Conservation (phyloP, 179 eudicot species). For the Patellifolia procumbens region DNA sequence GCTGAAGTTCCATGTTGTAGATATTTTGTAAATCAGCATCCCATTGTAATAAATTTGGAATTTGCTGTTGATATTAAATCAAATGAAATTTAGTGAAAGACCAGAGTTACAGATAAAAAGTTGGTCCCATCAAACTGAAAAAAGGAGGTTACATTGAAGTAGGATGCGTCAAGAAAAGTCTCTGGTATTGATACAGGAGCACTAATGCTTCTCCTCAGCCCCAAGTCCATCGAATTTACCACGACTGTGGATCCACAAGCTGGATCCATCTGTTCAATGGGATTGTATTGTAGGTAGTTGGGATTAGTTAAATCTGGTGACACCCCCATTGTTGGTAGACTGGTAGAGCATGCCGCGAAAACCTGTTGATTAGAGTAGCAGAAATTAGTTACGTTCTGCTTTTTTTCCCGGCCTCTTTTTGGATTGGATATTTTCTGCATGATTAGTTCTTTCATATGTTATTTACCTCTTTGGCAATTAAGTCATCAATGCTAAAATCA, state of each 20-base stretch:
- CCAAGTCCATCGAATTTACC: constrained; percentile 43
- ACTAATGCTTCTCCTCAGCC: constrained; percentile 52
- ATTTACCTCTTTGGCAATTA: constrained; percentile 71
- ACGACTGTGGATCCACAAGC: constrained; percentile 46
- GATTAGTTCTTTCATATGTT: neutral
- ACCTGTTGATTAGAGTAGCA: constrained; percentile 39
- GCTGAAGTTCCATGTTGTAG: constrained; percentile 63
- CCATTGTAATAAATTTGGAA: constrained; percentile 66
- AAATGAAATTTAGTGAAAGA: constrained; percentile 17
- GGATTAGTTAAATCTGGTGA: constrained; percentile 51
- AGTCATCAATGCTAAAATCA: constrained; percentile 67
- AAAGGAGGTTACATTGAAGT: constrained; percentile 52
- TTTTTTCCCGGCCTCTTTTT: neutral
- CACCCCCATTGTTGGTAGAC: constrained; percentile 48
- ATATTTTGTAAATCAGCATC: constrained; percentile 62
- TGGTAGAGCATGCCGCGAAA: constrained; percentile 54
- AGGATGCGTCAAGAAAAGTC: constrained; percentile 53
- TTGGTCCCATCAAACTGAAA: constrained; percentile 10
- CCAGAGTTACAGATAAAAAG: neutral
- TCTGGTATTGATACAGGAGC: constrained; percentile 62
- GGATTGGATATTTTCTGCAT: neutral
- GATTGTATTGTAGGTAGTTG: constrained; percentile 50
- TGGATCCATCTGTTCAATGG: constrained; percentile 49
- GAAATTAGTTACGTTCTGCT: neutral
- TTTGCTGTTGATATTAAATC: constrained; percentile 42